A percentile compares a stretch with the other conserved stretches of the same genome.
phyloP scores from a whole-genome alignment of 768 basidiomycete genomes.

The Lentinula detonsa region DNA sequence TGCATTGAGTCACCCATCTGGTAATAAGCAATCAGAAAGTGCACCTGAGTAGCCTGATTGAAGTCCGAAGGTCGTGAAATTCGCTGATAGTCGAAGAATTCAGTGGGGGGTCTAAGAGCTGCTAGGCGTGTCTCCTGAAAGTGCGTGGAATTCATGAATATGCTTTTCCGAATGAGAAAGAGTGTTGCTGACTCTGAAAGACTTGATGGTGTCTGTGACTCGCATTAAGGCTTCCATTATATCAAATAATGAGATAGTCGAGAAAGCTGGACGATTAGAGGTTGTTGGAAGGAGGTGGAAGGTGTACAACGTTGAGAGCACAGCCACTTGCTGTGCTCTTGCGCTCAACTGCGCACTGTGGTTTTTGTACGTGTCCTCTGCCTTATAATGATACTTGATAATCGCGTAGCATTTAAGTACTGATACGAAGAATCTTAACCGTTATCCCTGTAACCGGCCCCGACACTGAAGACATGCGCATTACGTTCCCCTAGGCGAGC shows the following conservation, averaged over 20 bases:
- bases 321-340: conserved; percentile 11
- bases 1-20: not conserved
- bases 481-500: conserved; percentile 34
- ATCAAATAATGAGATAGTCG: not conserved
- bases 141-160: not conserved
- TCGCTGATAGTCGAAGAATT: conserved; percentile 83
- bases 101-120: conserved; percentile 61
- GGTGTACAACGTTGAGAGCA: conserved; percentile 13
- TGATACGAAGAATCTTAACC: conserved; percentile 69
- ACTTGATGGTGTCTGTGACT: conserved; percentile 62
- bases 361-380: conserved; percentile 10
- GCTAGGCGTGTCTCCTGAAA: conserved; percentile 73
- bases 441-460: conserved; percentile 67
- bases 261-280: not conserved
- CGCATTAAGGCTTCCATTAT: conserved; percentile 65
- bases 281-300: not conserved
- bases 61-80: conserved; percentile 81
- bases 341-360: conserved; percentile 7
- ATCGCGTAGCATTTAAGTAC: conserved; percentile 15
- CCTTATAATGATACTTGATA: conserved; percentile 5
- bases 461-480: conserved; percentile 76
- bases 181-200: conserved; percentile 53
- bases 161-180: not conserved
- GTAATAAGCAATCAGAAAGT: conserved; percentile 16
- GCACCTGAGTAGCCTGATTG: conserved; percentile 70